phyloP scores from a whole-genome alignment of 805 yeast species.

The Isabelozyma rhagii region DNA sequence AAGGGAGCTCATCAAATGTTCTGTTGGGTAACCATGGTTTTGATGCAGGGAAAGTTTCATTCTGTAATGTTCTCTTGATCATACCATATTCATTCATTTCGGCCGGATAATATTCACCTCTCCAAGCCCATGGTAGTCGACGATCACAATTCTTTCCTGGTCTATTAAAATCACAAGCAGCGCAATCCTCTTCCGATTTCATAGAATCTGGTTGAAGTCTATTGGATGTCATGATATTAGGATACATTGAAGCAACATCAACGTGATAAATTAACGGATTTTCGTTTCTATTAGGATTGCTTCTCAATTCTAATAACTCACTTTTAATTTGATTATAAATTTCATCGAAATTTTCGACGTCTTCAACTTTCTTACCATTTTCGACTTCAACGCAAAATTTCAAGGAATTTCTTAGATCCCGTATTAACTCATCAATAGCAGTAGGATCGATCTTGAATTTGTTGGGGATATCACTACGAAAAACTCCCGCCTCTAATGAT shows the following conservation, averaged over 20 bases:
- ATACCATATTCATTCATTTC: slow-evolving; percentile 86
- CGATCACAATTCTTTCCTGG: slow-evolving; percentile 95
- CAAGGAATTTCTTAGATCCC: slow-evolving; percentile 71
- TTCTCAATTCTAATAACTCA: slow-evolving; percentile 55
- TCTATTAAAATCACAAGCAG: slow-evolving; percentile 93
- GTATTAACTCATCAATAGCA: slow-evolving; percentile 75
- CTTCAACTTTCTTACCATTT: slow-evolving; percentile 65
- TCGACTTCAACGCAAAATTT: slow-evolving; percentile 84
- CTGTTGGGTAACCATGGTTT: slow-evolving; percentile 55
- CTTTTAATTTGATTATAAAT: slow-evolving; percentile 56
- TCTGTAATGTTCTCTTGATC: slow-evolving; percentile 79
- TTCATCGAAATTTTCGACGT: slow-evolving; percentile 78
- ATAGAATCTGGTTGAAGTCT: slow-evolving; percentile 97
- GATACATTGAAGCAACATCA: slow-evolving; percentile 99
- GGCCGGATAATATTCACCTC: slow-evolving; percentile 94
- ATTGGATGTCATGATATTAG: slow-evolving; percentile 96
- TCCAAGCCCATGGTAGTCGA: slow-evolving; percentile 93
- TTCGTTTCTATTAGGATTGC: slow-evolving; percentile 65
- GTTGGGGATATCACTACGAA: slow-evolving; percentile 78
- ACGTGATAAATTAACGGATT: slow-evolving; percentile 91
- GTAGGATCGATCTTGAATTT: slow-evolving; percentile 77
- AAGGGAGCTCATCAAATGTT: slow-evolving; percentile 71
- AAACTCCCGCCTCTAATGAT: slow-evolving; percentile 96
- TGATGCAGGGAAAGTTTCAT: slow-evolving; percentile 69
- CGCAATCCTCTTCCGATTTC: slow-evolving; percentile 93